Conservation (phyloP, 306 rosid genomes). For the Acacia crassicarpa region DNA sequence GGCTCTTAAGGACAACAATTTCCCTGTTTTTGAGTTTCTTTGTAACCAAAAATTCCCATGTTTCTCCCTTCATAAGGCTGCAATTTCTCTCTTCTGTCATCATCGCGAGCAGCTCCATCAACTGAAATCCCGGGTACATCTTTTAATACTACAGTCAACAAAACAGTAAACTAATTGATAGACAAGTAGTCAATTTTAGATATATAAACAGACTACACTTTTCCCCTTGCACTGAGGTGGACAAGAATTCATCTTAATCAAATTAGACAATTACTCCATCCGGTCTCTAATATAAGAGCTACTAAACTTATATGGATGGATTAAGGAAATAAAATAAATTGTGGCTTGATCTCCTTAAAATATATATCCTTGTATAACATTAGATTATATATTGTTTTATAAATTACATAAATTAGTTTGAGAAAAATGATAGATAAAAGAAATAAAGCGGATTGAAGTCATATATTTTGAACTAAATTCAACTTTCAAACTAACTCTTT, state of each 20-base stretch:
- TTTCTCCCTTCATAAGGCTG: constrained; percentile 43
- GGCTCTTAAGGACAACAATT: constrained; percentile 4
- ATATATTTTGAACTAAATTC: too few relatives aligned
- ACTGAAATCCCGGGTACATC: constrained; percentile 40
- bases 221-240: background rate
- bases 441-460: too few relatives aligned
- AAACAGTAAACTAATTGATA: background rate
- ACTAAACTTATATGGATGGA: too few relatives aligned
- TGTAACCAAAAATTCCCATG: constrained; percentile 3
- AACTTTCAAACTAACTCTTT: too few relatives aligned
- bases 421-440: too few relatives aligned
- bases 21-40: constrained; percentile 48
- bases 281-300: too few relatives aligned
- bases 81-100: constrained; percentile 31
- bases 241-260: background rate
- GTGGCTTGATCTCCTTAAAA: too few relatives aligned
- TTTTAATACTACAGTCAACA: background rate
- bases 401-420: too few relatives aligned
- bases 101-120: constrained; percentile 11
- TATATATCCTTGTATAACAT: too few relatives aligned
- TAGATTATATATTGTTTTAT: too few relatives aligned
- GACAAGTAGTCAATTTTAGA: background rate
- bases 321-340: too few relatives aligned
- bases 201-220: background rate
- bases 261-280: too few relatives aligned